A percentile compares a stretch with the other conserved stretches of the same genome.
Conservation (phyloP, 192 early-diverging fungal genomes). For the Rhizophagus clarus region DNA sequence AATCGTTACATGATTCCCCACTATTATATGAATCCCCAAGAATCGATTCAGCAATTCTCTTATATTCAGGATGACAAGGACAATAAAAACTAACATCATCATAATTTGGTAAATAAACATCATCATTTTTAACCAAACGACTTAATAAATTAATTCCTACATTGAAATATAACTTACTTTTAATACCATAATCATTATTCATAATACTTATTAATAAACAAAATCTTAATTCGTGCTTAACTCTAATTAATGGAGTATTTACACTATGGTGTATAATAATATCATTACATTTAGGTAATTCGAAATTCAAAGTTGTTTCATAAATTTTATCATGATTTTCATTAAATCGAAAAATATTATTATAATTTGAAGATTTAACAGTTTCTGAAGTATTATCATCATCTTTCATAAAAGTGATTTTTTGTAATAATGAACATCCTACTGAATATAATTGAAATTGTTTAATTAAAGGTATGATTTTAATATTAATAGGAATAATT, state of each 20-base stretch:
- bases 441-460: conserved; percentile 24
- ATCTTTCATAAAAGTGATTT: not conserved
- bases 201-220: not conserved
- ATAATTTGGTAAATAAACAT: conserved; percentile 1
- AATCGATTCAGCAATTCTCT: not conserved
- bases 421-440: not conserved
- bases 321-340: not conserved
- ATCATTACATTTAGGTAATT: conserved; percentile 17
- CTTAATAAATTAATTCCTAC: not conserved
- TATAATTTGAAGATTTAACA: not conserved
- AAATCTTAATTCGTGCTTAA: conserved; percentile 13
- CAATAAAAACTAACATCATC: conserved; percentile 7
- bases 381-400: not conserved
- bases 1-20: not conserved
- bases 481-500: conserved; percentile 47
- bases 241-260: conserved; percentile 1
- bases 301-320: not conserved
- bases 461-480: conserved; percentile 49
- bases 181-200: not conserved
- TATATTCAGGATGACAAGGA: conserved; percentile 27
- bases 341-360: not conserved
- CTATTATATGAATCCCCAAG: not conserved
- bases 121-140: not conserved
- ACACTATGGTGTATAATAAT: not conserved
- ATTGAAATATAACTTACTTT: not conserved